Conservation (phyloP, 306 rosid species). For the Cucurbita moschata region DNA sequence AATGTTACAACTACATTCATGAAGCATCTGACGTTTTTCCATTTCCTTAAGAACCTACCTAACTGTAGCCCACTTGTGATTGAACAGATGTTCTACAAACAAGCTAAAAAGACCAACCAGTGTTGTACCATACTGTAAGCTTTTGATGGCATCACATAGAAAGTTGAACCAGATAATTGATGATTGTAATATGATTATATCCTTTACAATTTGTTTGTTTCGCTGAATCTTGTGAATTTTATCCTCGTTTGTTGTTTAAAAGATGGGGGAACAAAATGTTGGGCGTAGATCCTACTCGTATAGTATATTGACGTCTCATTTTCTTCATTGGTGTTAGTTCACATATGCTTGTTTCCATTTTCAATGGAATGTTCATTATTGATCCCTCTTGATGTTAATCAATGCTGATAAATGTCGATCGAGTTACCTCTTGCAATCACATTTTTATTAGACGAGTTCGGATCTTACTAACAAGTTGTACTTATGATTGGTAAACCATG, state of each 20-base stretch:
- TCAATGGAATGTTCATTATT: neutral
- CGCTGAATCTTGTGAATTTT: conserved; percentile 31
- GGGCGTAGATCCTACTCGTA: conserved; percentile 15
- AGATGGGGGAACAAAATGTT: conserved; percentile 21
- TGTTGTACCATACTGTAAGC: conserved; percentile 79
- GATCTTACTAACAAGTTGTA: neutral
- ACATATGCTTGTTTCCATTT: neutral
- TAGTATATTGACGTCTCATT: conserved; percentile 7
- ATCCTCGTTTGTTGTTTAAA: conserved; percentile 22
- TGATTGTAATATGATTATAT: conserved; percentile 33
- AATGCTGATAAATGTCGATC: too few relatives aligned
- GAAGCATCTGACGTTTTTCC: neutral
- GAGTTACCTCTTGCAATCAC: neutral
- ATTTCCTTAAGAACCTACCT: neutral
- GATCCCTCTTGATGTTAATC: too few relatives aligned
- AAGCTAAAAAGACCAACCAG: conserved; percentile 80
- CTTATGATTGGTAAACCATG: neutral
- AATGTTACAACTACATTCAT: neutral
- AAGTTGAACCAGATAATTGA: conserved; percentile 19
- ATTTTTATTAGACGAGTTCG: neutral
- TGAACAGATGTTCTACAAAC: conserved; percentile 99
- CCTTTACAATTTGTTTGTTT: conserved; percentile 40
- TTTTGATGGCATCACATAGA: conserved; percentile 5
- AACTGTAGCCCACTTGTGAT: neutral
- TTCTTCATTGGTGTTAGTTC: neutral